Evolutionary conservation across 352 stramenopile genomes (phyloP).

Genomic region (Globisporangium emineosum): DNA sequence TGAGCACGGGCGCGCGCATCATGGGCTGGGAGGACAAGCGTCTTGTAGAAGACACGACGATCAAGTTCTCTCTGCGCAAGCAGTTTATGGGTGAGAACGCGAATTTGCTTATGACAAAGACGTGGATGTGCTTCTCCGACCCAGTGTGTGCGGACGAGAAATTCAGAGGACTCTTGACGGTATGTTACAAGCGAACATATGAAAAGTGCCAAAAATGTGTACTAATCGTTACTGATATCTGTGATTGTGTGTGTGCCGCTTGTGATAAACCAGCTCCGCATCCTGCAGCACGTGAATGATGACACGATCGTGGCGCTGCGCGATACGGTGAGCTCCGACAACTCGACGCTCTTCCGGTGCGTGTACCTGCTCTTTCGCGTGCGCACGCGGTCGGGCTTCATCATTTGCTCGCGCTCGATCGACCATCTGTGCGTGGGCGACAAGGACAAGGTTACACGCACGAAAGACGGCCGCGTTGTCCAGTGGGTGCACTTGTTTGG

Average conservation of each 20-base stretch:
- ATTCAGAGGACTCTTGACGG: slow-evolving; percentile 60
- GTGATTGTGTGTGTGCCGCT: slow-evolving; percentile 9
- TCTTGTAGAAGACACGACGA: slow-evolving; percentile 39
- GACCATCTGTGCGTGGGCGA: slow-evolving; percentile 15
- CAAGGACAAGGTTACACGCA: slow-evolving; percentile 20
- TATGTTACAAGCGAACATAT: slow-evolving; percentile 8
- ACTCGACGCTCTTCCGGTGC: slow-evolving; percentile 48
- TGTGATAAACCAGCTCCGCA: slow-evolving; percentile 26
- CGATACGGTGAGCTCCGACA: slow-evolving; percentile 41
- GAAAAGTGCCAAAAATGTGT: too few species aligned
- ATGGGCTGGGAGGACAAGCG: slow-evolving; percentile 72
- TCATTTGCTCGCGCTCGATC: slow-evolving; percentile 64
- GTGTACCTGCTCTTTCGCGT: slow-evolving; percentile 76
- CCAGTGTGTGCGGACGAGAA: slow-evolving; percentile 49
- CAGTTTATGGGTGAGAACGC: slow-evolving; percentile 37
- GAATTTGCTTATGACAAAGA: slow-evolving; percentile 47
- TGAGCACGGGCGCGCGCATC: slow-evolving; percentile 48
- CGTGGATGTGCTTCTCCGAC: slow-evolving; percentile 73
- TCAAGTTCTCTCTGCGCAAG: slow-evolving; percentile 74
- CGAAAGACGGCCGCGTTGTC: slow-evolving; percentile 40
- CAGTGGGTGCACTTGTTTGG: slow-evolving; percentile 66
- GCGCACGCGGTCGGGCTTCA: slow-evolving; percentile 54
- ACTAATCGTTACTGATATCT: not conserved
- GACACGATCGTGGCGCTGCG: slow-evolving; percentile 69
- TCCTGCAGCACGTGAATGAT: slow-evolving; percentile 70